Conservation (phyloP, 306 rosid species). For the Adenanthera pavonina region DNA sequence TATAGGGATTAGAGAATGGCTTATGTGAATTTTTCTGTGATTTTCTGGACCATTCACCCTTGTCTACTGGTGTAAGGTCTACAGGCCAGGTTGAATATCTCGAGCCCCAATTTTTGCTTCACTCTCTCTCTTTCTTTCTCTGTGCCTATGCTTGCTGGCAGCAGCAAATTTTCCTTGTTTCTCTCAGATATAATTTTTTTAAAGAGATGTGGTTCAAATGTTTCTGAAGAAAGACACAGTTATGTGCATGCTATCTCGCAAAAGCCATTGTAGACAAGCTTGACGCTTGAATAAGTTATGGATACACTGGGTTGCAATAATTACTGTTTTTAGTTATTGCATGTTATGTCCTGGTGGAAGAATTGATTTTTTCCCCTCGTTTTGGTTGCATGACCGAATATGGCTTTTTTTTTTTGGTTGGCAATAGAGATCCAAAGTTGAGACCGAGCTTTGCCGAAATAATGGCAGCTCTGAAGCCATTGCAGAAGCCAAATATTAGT, state of each 20-base stretch:
- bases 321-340: not conserved
- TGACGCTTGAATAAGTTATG: not conserved
- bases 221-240: slow-evolving; percentile 11
- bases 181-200: not conserved
- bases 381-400: slow-evolving; percentile 21
- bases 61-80: no score
- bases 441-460: slow-evolving; percentile 92
- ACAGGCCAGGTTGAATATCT: no score
- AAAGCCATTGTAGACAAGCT: not conserved
- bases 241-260: not conserved
- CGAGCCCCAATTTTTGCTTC: slow-evolving; percentile 2
- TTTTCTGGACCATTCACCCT: no score
- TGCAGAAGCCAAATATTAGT: slow-evolving; percentile 80
- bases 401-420: slow-evolving; percentile 35
- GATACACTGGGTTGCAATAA: not conserved
- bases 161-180: not conserved
- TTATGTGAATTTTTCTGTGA: not conserved
- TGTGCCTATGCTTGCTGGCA: no score
- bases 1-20: not conserved
- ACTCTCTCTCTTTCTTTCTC: not conserved
- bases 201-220: not conserved
- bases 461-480: slow-evolving; percentile 91
- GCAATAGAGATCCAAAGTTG: slow-evolving; percentile 78
- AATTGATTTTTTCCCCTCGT: slow-evolving; percentile 1
- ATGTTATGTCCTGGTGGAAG: slow-evolving; percentile 13